Percentiles rank a stretch among this genome's conserved stretches.
These are phyloP conservation scores for Xylaria acuta DNA, from an alignment of 495 filamentous ascomycete genomes.

Conservation along the genomic window DNA sequence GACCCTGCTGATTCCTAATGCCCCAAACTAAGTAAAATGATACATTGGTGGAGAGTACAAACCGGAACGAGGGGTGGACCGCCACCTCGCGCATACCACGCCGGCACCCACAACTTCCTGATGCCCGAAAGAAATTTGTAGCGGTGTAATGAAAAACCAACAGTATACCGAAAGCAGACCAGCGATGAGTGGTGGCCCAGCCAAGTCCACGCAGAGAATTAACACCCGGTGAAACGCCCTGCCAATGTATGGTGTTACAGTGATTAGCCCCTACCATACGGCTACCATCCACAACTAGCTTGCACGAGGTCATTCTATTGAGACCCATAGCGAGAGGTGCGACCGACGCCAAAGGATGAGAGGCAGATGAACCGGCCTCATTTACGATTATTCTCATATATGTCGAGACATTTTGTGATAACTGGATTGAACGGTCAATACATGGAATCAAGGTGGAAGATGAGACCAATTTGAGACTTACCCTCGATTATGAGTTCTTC, in stretches of 20 bases:
- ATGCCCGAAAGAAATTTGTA: slow-evolving; percentile 23
- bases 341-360: slow-evolving; percentile 30
- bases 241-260: slow-evolving; percentile 24
- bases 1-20: slow-evolving; percentile 27
- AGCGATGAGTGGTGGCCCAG: slow-evolving; percentile 25
- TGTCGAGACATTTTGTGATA: slow-evolving; percentile 69
- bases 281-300: background rate
- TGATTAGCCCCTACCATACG: slow-evolving; percentile 12
- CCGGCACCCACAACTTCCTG: slow-evolving; percentile 23
- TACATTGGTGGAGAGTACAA: slow-evolving; percentile 25
- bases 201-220: slow-evolving; percentile 22
- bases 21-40: slow-evolving; percentile 24
- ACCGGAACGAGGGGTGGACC: slow-evolving; percentile 17
- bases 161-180: slow-evolving; percentile 17
- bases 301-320: slow-evolving; percentile 22
- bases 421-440: slow-evolving; percentile 52
- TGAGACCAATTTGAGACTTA: slow-evolving; percentile 51
- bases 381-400: slow-evolving; percentile 52
- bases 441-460: slow-evolving; percentile 12
- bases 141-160: slow-evolving; percentile 23
- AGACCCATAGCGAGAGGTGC: slow-evolving; percentile 30
- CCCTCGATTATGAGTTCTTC: slow-evolving; percentile 89
- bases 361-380: slow-evolving; percentile 34
- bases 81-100: slow-evolving; percentile 24
- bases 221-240: slow-evolving; percentile 27